Evolutionary conservation across 345 rosid species (phyloP).

Genomic region (Eucalyptus globulus): DNA sequence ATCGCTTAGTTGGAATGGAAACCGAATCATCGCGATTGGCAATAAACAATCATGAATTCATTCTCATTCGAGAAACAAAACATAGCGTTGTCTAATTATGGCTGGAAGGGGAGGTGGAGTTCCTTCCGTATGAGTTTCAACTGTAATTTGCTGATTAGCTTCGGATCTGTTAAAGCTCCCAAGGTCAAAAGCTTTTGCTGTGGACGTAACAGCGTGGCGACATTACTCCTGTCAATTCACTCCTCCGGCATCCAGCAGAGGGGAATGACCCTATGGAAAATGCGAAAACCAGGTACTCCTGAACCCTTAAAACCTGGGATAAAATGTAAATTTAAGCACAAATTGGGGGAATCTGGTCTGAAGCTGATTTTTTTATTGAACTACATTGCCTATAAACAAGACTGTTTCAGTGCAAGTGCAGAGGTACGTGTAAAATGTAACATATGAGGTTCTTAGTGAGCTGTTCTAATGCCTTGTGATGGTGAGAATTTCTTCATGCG

Average conservation of each 20-base stretch:
- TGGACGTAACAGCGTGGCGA: accelerated
- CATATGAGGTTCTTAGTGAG: not conserved
- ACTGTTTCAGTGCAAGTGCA: not conserved
- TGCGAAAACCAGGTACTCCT: not conserved
- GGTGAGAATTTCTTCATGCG: not conserved
- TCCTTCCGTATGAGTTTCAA: not conserved
- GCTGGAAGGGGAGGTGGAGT: not conserved
- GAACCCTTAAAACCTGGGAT: not conserved
- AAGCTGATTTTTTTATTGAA: not conserved
- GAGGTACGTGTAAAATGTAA: not conserved
- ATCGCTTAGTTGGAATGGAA: not conserved
- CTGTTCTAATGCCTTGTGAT: not conserved
- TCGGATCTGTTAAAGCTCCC: not conserved
- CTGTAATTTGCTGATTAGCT: not conserved
- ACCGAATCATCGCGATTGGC: not conserved
- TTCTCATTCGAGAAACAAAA: not conserved
- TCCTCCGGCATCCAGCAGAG: not conserved
- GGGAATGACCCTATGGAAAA: not conserved
- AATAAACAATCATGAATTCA: not conserved
- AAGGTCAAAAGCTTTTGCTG: not conserved
- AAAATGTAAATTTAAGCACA: not conserved
- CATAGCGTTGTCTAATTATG: not conserved
- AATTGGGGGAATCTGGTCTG: not conserved
- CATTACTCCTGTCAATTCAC: not conserved
- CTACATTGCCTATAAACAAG: not conserved